Conservation (phyloP, 2,329 filamentous ascomycete species). For the Hypomyces rosellus region DNA sequence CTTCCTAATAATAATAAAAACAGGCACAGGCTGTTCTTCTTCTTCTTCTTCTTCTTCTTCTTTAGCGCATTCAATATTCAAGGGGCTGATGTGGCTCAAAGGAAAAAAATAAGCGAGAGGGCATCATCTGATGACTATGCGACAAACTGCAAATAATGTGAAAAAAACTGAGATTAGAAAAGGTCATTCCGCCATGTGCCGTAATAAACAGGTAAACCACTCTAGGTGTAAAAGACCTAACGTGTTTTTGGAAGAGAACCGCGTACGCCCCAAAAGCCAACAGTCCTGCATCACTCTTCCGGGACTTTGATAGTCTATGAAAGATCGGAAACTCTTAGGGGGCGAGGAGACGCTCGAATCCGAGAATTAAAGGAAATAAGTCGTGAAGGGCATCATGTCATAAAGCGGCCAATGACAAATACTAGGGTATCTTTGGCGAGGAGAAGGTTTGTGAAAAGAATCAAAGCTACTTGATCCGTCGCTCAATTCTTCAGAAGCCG, state of each 20-base stretch:
- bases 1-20: neutral
- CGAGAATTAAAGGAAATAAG: constrained; percentile 12
- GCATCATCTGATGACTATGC: neutral
- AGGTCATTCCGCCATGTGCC: neutral
- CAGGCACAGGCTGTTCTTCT: no score
- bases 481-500: constrained; percentile 40
- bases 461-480: neutral
- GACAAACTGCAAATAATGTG: neutral
- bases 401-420: constrained; percentile 20
- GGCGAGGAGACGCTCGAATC: constrained; percentile 8
- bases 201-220: constrained; percentile 1
- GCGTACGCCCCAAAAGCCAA: constrained; percentile 1
- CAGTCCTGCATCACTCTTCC: neutral
- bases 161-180: neutral
- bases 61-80: neutral
- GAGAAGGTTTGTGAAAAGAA: neutral
- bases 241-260: neutral
- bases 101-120: neutral
- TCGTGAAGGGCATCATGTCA: constrained; percentile 31
- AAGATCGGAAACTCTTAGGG: constrained; percentile 1
- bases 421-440: constrained; percentile 11
- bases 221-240: neutral
- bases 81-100: neutral
- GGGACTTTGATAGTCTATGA: neutral
- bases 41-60: neutral